A percentile compares a stretch with the other conserved stretches of the same genome.
phyloP scores from a whole-genome alignment of 148 eudicot genomes.

The Chenopodium formosanum region DNA sequence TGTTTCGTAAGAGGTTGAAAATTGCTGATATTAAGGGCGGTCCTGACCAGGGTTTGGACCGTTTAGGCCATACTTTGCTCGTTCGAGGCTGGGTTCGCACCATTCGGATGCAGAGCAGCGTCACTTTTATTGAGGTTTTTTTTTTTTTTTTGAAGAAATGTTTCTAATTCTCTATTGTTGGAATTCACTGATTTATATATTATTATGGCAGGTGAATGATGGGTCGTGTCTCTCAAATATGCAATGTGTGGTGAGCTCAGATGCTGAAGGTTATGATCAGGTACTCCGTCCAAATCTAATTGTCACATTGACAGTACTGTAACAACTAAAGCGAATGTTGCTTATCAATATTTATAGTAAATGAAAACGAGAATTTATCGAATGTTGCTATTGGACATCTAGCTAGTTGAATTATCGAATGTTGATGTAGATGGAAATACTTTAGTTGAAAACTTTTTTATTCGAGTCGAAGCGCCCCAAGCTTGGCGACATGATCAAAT shows the following conservation, averaged over 20 bases:
- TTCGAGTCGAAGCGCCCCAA: background rate
- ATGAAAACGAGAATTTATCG: background rate
- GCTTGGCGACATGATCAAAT: no score
- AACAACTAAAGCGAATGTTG: no score
- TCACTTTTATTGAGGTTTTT: slow-evolving; percentile 85
- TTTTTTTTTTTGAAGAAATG: background rate
- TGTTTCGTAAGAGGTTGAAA: slow-evolving; percentile 57
- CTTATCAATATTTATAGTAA: background rate
- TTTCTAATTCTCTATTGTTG: background rate
- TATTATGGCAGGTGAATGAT: slow-evolving; percentile 64
- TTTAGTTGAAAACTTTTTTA: background rate
- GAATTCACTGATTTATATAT: background rate
- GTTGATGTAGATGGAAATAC: background rate
- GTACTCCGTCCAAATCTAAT: slow-evolving; percentile 25
- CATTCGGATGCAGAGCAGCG: slow-evolving; percentile 77
- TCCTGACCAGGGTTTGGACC: slow-evolving; percentile 68
- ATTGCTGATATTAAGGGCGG: slow-evolving; percentile 77
- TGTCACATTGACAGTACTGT: background rate
- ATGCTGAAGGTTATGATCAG: slow-evolving; percentile 98
- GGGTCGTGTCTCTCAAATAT: slow-evolving; percentile 96
- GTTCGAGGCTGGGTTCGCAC: slow-evolving; percentile 94
- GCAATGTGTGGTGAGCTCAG: slow-evolving; percentile 91
- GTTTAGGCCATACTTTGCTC: slow-evolving; percentile 62
- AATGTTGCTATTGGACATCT: background rate
- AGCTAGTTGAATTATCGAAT: background rate